A percentile compares a stretch with the other conserved stretches of the same genome.
Conservation (phyloP, 108 stramenopile genomes). For the Tribonema minus region DNA sequence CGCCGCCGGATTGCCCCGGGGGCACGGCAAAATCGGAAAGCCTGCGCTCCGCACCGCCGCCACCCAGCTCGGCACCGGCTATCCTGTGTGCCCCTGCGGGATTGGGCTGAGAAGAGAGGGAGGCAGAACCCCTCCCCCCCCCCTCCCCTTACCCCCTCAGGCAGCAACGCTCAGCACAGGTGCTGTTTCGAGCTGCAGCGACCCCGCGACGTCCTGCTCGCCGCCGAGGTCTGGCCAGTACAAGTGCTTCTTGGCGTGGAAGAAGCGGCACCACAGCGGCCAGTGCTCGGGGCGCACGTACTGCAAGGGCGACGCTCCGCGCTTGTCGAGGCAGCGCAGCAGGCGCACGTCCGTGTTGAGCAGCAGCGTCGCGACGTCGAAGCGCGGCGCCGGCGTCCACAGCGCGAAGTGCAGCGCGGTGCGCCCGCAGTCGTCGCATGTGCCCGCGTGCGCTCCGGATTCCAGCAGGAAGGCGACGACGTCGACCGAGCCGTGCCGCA, state of each 20-base stretch:
- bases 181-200: no score
- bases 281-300: constrained; percentile 67
- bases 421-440: constrained; percentile 36
- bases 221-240: constrained; percentile 57
- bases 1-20: no score
- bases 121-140: no score
- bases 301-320: constrained; percentile 68
- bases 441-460: neutral
- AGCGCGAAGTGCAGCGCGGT: constrained; percentile 56
- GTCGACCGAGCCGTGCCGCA: constrained; percentile 7
- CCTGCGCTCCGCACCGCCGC: no score
- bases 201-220: constrained; percentile 1
- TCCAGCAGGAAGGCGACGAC: constrained; percentile 11
- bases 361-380: constrained; percentile 47
- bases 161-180: no score
- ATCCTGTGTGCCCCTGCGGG: no score
- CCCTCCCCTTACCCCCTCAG: no score
- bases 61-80: no score
- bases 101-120: no score
- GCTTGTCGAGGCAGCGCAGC: constrained; percentile 65
- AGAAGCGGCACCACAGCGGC: constrained; percentile 66
- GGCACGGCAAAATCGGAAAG: no score
- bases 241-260: constrained; percentile 53
- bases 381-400: constrained; percentile 48
- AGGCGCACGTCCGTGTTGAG: constrained; percentile 60